Conservation (phyloP, 2,329 filamentous ascomycete genomes). For the Rhinocladiella mackenziei region DNA sequence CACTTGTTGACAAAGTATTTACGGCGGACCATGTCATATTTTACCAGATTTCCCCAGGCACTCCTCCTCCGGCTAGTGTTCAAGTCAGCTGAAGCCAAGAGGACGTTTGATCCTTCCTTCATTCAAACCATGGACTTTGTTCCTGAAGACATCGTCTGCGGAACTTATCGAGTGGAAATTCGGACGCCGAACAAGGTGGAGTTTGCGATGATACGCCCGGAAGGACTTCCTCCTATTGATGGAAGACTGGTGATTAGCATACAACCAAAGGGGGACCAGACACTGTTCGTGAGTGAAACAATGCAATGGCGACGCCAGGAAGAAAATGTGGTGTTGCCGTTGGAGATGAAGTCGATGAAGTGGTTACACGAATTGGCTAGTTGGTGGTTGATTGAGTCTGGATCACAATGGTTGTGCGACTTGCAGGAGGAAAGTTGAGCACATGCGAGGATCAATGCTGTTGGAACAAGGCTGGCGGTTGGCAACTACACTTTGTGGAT, state of each 20-base stretch:
- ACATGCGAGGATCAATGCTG: too few species aligned
- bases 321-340: constrained; percentile 29
- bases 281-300: constrained; percentile 33
- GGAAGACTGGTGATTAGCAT: background rate
- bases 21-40: constrained; percentile 36
- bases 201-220: constrained; percentile 29
- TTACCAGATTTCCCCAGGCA: constrained; percentile 36
- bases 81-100: constrained; percentile 15
- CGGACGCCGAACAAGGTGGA: constrained; percentile 33
- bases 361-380: constrained; percentile 35
- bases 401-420: background rate
- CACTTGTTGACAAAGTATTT: constrained; percentile 24
- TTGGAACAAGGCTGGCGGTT: too few species aligned
- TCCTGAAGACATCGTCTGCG: constrained; percentile 35
- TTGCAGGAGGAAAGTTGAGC: too few species aligned
- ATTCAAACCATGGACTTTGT: constrained; percentile 32
- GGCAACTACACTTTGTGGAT: too few species aligned
- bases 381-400: constrained; percentile 2
- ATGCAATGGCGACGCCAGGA: constrained; percentile 33
- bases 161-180: constrained; percentile 32
- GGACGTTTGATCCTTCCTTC: constrained; percentile 31
- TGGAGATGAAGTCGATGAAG: constrained; percentile 32
- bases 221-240: background rate
- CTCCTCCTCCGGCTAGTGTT: constrained; percentile 30
- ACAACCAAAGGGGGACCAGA: background rate